Conservation (phyloP, 306 rosid species). For the Acacia acuminata region DNA sequence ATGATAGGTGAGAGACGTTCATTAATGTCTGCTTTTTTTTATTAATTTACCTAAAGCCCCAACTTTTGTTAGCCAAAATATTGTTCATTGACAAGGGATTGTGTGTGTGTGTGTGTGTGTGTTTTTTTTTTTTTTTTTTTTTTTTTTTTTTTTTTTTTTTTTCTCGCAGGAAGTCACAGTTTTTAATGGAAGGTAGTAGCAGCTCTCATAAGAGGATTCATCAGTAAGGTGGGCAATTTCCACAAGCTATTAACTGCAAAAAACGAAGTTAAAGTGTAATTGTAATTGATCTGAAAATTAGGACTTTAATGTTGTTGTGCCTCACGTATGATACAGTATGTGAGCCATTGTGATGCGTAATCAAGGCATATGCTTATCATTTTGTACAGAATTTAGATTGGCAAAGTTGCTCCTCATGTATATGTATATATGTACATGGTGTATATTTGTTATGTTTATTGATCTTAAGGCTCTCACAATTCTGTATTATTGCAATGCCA, state of each 20-base stretch:
- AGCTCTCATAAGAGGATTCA: constrained; percentile 30
- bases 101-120: background rate
- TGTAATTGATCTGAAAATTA: constrained; percentile 16
- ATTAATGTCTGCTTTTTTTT: background rate
- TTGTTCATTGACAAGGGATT: background rate
- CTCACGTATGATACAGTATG: background rate
- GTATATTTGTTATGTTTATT: background rate
- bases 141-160: too few relatives aligned
- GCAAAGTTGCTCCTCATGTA: constrained; percentile 22
- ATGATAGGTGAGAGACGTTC: constrained; percentile 33
- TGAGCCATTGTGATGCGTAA: constrained; percentile 15
- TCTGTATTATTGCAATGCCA: too few relatives aligned
- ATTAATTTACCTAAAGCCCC: background rate
- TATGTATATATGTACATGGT: background rate
- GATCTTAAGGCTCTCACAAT: too few relatives aligned
- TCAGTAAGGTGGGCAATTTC: constrained; percentile 24
- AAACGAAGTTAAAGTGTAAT: constrained; percentile 1
- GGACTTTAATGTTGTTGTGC: constrained; percentile 26
- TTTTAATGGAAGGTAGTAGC: background rate
- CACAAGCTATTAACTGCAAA: constrained; percentile 1
- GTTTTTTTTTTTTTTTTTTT: too few relatives aligned
- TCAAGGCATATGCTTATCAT: constrained; percentile 2
- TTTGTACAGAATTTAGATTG: constrained; percentile 32
- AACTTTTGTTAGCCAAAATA: background rate
- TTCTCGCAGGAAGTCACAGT: constrained; percentile 28